A percentile compares a stretch with the other conserved stretches of the same genome.
These are phyloP conservation scores for Suillus lakei DNA, from an alignment of 768 basidiomycete species.

Conservation along the genomic window DNA sequence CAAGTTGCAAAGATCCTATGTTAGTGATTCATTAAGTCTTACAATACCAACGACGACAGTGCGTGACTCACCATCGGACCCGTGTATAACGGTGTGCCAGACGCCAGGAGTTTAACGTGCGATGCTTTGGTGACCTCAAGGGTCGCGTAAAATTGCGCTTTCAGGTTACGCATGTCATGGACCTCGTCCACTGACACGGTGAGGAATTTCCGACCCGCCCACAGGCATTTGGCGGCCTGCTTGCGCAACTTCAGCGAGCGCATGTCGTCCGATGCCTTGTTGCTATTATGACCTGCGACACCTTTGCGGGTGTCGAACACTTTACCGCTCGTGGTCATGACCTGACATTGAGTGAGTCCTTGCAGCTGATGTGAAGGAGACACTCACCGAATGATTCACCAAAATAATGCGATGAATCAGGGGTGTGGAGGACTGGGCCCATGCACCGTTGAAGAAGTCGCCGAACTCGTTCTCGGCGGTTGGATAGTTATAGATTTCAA, in stretches of 20 bases:
- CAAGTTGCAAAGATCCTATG: constrained; percentile 36
- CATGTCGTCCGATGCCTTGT: not conserved
- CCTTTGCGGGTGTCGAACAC: not conserved
- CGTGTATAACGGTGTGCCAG: constrained; percentile 37
- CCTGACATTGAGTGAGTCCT: not conserved
- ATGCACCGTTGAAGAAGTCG: not conserved
- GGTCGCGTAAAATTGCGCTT: constrained; percentile 18
- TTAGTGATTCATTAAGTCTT: not conserved
- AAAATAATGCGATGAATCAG: not conserved
- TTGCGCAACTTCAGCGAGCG: not conserved
- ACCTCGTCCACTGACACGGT: constrained; percentile 28
- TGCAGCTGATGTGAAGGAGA: too few species aligned
- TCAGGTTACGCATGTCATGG: constrained; percentile 26
- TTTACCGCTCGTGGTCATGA: not conserved
- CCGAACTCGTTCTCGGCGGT: not conserved
- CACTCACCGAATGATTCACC: constrained; percentile 2
- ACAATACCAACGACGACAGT: not conserved
- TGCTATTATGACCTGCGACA: not conserved
- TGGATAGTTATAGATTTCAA: not conserved
- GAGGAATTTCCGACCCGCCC: constrained; percentile 18
- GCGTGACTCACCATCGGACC: constrained; percentile 21
- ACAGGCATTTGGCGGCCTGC: not conserved
- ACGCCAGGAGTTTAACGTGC: constrained; percentile 20
- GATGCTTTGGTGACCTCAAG: constrained; percentile 17
- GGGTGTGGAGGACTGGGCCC: not conserved